Evolutionary conservation across 2,329 filamentous ascomycete species (phyloP), one percentile per base, ranked within the genome.

Genomic region (Salinomyces thailandicus): DNA sequence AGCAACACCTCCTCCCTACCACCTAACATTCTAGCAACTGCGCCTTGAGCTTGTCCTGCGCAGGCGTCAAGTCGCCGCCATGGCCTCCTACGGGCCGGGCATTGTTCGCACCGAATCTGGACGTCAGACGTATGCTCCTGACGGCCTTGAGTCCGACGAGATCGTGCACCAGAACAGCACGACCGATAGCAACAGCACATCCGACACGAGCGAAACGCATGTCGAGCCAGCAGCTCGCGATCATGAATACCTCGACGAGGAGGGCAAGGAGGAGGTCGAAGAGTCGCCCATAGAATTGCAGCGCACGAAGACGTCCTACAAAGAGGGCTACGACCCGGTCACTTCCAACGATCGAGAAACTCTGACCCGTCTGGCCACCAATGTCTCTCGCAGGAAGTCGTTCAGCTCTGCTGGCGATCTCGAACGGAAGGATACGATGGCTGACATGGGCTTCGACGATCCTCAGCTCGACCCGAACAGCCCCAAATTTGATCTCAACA

Each of bases 401-500:
- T 42, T 45, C 16, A 41, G 33, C 32, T 34, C 41, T 26, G 38
- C 37, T 31, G 37, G 35, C 37, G 24, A 17, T 20, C 43, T 57
- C 6, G 41, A 51, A 29, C 41, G 49, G 11, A 44, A 42, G 19
- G 47, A 45, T 24, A 57, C 55, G 7, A 33, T 55, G n/a, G 53
- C 55, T 7, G 62, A 61, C 3, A 43, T 71, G 5, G 55, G 61
- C 15, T 35, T 63, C 14, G 63, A 57, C 2, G 67, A 74, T 46
- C 62, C 69, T 2, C 58, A 62, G 0, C 57, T 76, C n/a, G 69
- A 76, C 46, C 72, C 72, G 1, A 58, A 50, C 5, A 68, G 59
- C 20, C 61, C 64, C 1, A 54, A 65, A n/a, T 74, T 75, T 46
- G 64, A 74, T 39, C 62, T 72, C 8, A 62, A 68, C 44, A 73